phyloP scores from a whole-genome alignment of 805 yeast genomes.

The Yarrowia sp. region DNA sequence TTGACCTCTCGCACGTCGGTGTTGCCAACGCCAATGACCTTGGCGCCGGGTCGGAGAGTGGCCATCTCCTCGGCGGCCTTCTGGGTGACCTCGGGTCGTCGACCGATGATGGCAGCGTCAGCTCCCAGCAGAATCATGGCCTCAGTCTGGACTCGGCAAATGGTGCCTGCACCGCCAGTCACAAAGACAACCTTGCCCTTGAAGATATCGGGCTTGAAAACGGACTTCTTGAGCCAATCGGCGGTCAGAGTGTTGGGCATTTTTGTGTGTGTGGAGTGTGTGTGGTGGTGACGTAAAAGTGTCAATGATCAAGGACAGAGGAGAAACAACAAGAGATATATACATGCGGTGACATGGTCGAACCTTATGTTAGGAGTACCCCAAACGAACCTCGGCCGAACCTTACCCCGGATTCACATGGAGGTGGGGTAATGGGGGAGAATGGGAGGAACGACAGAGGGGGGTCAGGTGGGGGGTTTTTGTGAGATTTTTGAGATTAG shows the following conservation, averaged over 20 bases:
- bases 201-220: slow-evolving; percentile 67
- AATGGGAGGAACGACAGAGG: too few species aligned
- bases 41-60: slow-evolving; percentile 62
- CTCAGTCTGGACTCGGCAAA: slow-evolving; percentile 87
- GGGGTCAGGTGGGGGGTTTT: neutral
- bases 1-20: slow-evolving; percentile 80
- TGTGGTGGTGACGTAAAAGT: neutral
- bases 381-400: slow-evolving; percentile 34
- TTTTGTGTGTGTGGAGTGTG: slow-evolving; percentile 9
- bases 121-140: slow-evolving; percentile 86
- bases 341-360: slow-evolving; percentile 1
- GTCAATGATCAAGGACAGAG: neutral
- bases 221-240: slow-evolving; percentile 45
- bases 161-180: slow-evolving; percentile 98
- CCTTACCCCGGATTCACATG: slow-evolving; percentile 38
- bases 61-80: slow-evolving; percentile 71
- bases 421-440: slow-evolving; percentile 12
- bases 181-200: slow-evolving; percentile 86
- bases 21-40: slow-evolving; percentile 72
- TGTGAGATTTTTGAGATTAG: neutral
- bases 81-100: slow-evolving; percentile 71
- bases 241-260: slow-evolving; percentile 47
- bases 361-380: slow-evolving; percentile 10
- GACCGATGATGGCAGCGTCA: slow-evolving; percentile 83
- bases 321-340: neutral